Conservation (phyloP, 179 eudicot genomes). For the Vitellaria paradoxa region DNA sequence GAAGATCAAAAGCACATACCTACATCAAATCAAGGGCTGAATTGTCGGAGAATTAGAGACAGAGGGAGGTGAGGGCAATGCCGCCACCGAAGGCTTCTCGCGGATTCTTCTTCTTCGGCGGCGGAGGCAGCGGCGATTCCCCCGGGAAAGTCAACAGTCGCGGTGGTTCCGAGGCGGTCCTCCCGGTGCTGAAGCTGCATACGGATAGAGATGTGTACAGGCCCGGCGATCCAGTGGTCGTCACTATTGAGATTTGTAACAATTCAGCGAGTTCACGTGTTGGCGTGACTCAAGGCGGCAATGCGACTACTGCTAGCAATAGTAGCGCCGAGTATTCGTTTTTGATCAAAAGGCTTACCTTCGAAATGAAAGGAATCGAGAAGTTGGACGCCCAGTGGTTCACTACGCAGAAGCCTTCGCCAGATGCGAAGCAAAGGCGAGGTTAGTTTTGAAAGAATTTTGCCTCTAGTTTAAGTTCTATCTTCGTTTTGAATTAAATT, state of each 20-base stretch:
- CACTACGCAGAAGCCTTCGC: constrained; percentile 48
- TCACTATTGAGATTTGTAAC: constrained; percentile 58
- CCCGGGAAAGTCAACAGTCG: not conserved
- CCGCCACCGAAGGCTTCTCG: constrained; percentile 32
- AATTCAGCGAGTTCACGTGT: constrained; percentile 14
- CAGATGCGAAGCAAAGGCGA: constrained; percentile 57
- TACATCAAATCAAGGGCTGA: too few species aligned
- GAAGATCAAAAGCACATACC: too few species aligned
- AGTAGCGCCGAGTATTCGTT: constrained; percentile 32
- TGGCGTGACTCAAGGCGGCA: not conserved
- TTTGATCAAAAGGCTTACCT: constrained; percentile 61
- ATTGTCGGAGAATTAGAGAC: not conserved
- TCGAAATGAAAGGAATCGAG: constrained; percentile 83
- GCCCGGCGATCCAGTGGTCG: constrained; percentile 72
- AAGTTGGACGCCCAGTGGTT: constrained; percentile 95
- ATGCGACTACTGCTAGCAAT: constrained; percentile 12
- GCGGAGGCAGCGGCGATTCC: constrained; percentile 14
- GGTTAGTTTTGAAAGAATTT: constrained; percentile 34
- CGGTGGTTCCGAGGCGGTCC: constrained; percentile 9
- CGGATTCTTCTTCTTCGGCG: constrained; percentile 42
- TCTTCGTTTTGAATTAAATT: not conserved
- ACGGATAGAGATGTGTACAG: constrained; percentile 75
- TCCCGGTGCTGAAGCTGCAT: constrained; percentile 45
- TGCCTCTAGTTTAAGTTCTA: not conserved
- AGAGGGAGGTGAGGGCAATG: constrained; percentile 12